Base-by-base conservation (phyloP, 192 early-diverging fungal genomes). In the Cladochytrium replicatum region DNA sequence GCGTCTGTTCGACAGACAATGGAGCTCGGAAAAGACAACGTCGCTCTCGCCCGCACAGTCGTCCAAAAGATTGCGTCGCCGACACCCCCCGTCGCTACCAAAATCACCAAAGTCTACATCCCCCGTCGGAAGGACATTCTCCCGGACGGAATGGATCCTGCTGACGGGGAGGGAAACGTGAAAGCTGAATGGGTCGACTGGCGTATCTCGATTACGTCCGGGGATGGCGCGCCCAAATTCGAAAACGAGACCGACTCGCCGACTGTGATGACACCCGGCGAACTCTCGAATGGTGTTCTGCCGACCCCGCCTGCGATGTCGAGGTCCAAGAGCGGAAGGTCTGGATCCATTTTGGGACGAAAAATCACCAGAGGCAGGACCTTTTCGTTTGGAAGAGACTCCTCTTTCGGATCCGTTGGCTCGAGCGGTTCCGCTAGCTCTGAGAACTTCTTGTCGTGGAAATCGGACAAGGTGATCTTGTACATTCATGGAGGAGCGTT, bases 401-500 rank as follows among this genome's bases (percentile, higher is more conserved):
- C n/a, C n/a, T n/a, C n/a, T n/a, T 4, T 2, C 43, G 8, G 26
- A 31, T 28, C 41, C 42, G 9, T 13, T 4, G 11, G 44, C 1
- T 23, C 34, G 13, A 34, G 4, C 43, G 0, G 25, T 46, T n/a
- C n/a, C n/a, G n/a, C n/a, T n/a, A n/a, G n/a, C n/a, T n/a, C n/a
- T n/a, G n/a, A n/a, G n/a, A n/a, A n/a, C n/a, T n/a, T n/a, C n/a
- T n/a, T n/a, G n/a, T n/a, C n/a, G n/a, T n/a, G n/a, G n/a, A n/a
- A 46, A 0, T n/a, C 5, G 9, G 50, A 61, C 9, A 61, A 64
- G n/a, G 71, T 80, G 1, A 55, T 87, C 11, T 52, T 90, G 37
- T 86, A 84, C 45, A 54, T 83, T 29, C 89, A 90, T 43, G 89
- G 89, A 26, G 60, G 55, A 11, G 54, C 60, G 6, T 61, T 40